Evolutionary conservation across 495 filamentous ascomycete genomes (phyloP).

Genomic region (Aspergillus olivimuriae): DNA sequence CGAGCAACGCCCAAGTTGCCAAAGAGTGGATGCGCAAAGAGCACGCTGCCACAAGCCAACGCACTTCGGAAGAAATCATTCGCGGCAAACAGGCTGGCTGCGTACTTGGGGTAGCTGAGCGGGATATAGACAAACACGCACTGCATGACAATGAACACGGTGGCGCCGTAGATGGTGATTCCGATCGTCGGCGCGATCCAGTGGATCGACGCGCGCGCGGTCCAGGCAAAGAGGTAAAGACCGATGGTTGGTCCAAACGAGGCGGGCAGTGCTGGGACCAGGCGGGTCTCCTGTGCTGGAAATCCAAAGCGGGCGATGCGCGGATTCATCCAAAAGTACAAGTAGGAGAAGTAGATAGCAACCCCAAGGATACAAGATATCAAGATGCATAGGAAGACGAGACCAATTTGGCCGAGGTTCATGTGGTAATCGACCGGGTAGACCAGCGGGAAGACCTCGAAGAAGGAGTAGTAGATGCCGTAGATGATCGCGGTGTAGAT

Average conservation of each 20-base stretch:
- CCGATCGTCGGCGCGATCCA: constrained; percentile 61
- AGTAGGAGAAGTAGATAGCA: constrained; percentile 37
- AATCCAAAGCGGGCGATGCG: not conserved
- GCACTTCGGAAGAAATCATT: constrained; percentile 41
- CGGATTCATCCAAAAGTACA: constrained; percentile 10
- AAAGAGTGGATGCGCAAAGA: constrained; percentile 43
- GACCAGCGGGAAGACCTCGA: constrained; percentile 70
- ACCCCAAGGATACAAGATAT: constrained; percentile 51
- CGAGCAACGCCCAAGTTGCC: constrained; percentile 41
- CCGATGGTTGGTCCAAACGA: constrained; percentile 49
- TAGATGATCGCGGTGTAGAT: constrained; percentile 59
- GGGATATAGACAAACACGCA: constrained; percentile 52
- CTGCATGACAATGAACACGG: constrained; percentile 46
- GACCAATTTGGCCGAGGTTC: constrained; percentile 51
- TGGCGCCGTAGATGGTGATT: constrained; percentile 42
- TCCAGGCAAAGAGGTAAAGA: constrained; percentile 62
- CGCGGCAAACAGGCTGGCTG: constrained; percentile 45
- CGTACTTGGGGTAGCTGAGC: constrained; percentile 45
- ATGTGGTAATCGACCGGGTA: constrained; percentile 58
- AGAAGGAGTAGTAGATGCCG: constrained; percentile 65
- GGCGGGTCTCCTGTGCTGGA: constrained; percentile 31
- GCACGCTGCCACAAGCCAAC: constrained; percentile 42
- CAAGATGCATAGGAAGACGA: constrained; percentile 59
- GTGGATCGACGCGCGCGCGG: constrained; percentile 45
- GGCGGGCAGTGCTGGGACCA: constrained; percentile 51